Evolutionary conservation across 73 alveolate species (phyloP).

Genomic region (Symbiodinium natans): DNA sequence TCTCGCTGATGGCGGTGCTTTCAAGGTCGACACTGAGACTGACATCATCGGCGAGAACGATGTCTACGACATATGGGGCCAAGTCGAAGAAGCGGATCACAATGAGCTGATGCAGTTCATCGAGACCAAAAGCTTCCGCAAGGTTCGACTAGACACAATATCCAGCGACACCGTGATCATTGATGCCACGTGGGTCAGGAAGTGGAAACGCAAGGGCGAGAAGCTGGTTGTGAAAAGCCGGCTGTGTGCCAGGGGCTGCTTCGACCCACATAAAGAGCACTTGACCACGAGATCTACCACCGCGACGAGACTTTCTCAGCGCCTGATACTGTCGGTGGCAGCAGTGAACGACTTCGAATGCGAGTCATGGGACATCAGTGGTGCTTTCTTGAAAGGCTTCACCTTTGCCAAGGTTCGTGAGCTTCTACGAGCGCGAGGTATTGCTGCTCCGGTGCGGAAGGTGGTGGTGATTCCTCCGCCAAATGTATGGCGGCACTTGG

Average conservation of each 20-base stretch:
- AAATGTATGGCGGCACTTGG: not conserved
- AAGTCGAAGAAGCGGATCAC: not conserved
- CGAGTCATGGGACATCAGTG: not conserved
- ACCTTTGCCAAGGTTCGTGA: not conserved
- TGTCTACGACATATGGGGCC: not conserved
- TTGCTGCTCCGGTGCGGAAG: not conserved
- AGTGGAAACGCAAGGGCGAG: not conserved
- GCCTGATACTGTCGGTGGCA: not conserved
- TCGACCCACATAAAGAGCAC: not conserved
- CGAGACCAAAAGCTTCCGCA: not conserved
- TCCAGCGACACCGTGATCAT: not conserved
- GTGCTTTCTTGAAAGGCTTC: not conserved
- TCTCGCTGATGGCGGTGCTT: not conserved
- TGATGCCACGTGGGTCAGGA: not conserved
- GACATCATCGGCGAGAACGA: not conserved
- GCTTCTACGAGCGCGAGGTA: not conserved
- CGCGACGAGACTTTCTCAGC: not conserved
- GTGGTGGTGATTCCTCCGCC: not conserved
- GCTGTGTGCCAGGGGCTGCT: not conserved
- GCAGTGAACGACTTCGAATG: not conserved
- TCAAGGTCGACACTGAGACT: not conserved
- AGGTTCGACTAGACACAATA: not conserved
- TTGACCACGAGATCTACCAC: not conserved
- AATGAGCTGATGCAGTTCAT: not conserved
- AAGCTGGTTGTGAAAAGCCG: not conserved